These are phyloP conservation scores for Alnus rubra DNA, from an alignment of 306 rosid genomes.

Conservation along the genomic window DNA sequence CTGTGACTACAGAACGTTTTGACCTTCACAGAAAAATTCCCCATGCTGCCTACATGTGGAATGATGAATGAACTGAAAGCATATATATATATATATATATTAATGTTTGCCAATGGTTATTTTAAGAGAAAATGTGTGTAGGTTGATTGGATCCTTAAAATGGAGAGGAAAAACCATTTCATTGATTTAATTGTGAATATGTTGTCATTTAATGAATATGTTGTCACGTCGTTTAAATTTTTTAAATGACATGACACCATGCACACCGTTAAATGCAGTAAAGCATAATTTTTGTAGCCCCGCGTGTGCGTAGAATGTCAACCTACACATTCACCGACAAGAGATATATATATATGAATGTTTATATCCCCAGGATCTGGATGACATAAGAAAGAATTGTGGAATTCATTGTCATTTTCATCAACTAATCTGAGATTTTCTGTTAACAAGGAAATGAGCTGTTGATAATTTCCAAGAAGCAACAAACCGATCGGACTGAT, in stretches of 20 bases:
- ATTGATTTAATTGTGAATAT: no score
- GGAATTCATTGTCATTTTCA: slow-evolving; percentile 33
- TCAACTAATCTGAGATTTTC: slow-evolving; percentile 10
- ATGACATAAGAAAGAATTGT: neutral
- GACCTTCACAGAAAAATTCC: neutral
- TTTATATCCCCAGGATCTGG: neutral
- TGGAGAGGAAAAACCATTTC: no score
- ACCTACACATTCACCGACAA: slow-evolving; percentile 22
- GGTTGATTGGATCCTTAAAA: no score
- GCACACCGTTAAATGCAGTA: no score
- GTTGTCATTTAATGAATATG: no score
- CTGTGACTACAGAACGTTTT: neutral
- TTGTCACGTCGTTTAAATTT: no score
- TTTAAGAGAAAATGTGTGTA: no score
- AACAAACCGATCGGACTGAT: slow-evolving; percentile 9
- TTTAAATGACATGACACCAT: no score
- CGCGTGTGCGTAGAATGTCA: neutral
- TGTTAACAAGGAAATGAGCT: slow-evolving; percentile 25
- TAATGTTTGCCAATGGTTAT: no score
- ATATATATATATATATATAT: neutral
- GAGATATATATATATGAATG: neutral
- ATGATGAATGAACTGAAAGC: neutral
- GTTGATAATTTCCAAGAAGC: slow-evolving; percentile 33
- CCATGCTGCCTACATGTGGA: neutral
- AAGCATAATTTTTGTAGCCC: no score